phyloP scores from a whole-genome alignment of 2,329 filamentous ascomycete species.

The Penicillium sp. region DNA sequence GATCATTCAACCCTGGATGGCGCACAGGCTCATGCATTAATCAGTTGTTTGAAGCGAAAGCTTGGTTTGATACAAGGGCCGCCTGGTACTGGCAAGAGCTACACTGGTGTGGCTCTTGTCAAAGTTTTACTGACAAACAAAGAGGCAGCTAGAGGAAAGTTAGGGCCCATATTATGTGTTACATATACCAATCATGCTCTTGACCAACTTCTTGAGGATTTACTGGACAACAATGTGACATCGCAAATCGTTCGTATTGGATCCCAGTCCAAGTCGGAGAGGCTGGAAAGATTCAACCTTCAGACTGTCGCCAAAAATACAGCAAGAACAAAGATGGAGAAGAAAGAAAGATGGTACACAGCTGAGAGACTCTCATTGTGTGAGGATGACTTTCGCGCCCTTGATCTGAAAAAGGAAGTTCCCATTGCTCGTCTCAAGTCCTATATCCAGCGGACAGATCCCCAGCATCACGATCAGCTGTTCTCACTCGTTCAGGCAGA shows the following conservation, averaged over 20 bases:
- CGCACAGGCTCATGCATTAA: slow-evolving; percentile 24
- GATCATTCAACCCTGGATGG: slow-evolving; percentile 21
- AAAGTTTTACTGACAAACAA: slow-evolving; percentile 31
- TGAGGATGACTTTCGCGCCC: slow-evolving; percentile 12
- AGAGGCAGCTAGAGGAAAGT: slow-evolving; percentile 16
- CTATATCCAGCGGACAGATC: slow-evolving; percentile 5
- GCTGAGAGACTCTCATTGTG: slow-evolving; percentile 15
- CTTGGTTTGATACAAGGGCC: slow-evolving; percentile 31
- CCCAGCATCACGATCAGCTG: slow-evolving; percentile 1
- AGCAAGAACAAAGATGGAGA: slow-evolving; percentile 38
- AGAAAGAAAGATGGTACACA: slow-evolving; percentile 18
- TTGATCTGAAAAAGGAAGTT: slow-evolving; percentile 10
- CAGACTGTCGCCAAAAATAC: slow-evolving; percentile 32
- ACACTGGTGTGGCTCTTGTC: slow-evolving; percentile 30
- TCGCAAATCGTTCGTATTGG: slow-evolving; percentile 62
- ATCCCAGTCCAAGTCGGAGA: slow-evolving; percentile 55
- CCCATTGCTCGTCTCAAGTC: slow-evolving; percentile 2
- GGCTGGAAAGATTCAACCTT: slow-evolving; percentile 54
- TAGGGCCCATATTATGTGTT: slow-evolving; percentile 52
- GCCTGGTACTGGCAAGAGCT: slow-evolving; percentile 33
- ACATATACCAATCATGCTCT: slow-evolving; percentile 57
- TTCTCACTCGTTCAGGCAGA: not conserved
- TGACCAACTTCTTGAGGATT: slow-evolving; percentile 61
- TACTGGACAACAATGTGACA: slow-evolving; percentile 43
- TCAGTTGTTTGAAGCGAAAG: slow-evolving; percentile 16